Evolutionary conservation across 257 asterid genomes (phyloP).

Genomic region (Nicotiana sylvestris): DNA sequence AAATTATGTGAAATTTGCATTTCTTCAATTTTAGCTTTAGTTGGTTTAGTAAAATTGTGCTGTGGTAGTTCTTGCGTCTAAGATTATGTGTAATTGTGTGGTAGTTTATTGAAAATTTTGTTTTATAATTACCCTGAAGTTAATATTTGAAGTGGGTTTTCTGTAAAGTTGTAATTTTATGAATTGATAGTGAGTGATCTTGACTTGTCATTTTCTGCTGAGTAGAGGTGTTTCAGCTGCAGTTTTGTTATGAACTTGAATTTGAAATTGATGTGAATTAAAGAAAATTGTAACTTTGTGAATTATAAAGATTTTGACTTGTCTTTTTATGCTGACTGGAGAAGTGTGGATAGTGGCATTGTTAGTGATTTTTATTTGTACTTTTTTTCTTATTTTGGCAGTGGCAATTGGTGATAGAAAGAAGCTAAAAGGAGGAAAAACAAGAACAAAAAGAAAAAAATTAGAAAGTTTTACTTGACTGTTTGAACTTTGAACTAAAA

Average conservation of each 20-base stretch:
- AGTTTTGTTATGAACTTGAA: neutral
- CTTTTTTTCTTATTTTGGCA: neutral
- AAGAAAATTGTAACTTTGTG: neutral
- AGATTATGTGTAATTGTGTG: neutral
- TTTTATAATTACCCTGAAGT: neutral
- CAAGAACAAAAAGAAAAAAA: neutral
- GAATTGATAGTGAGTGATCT: neutral
- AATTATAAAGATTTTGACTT: neutral
- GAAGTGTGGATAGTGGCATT: neutral
- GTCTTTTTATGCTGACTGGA: neutral
- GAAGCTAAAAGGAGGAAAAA: neutral
- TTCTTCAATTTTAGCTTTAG: neutral
- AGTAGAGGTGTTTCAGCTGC: neutral
- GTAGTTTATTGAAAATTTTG: neutral
- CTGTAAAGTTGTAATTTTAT: neutral
- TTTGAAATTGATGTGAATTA: neutral
- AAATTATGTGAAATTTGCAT: neutral
- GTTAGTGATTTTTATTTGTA: neutral
- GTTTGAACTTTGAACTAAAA: neutral
- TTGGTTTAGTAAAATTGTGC: neutral
- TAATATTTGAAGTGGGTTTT: neutral
- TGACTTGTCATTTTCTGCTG: neutral
- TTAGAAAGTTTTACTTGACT: neutral
- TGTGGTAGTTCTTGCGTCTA: neutral
- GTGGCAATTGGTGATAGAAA: neutral